A percentile compares a stretch with the other conserved stretches of the same genome.
Evolutionary conservation across 2,329 filamentous ascomycete genomes (phyloP).

Genomic region (Xylaria sp.): DNA sequence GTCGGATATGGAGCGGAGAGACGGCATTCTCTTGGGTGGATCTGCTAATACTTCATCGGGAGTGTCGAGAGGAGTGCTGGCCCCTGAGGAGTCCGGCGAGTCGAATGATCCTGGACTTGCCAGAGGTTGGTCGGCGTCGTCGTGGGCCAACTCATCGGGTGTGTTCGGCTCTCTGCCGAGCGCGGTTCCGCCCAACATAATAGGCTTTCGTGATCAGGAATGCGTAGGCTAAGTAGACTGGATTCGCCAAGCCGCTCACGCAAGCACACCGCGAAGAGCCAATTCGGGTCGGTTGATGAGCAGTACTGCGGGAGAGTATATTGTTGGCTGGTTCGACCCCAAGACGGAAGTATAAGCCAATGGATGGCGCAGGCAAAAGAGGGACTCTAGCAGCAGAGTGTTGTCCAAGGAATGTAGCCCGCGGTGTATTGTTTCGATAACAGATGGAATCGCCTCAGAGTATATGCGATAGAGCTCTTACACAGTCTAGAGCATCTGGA

Average conservation of each 20-base stretch:
- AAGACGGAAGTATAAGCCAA: not conserved
- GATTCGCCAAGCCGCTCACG: constrained; percentile 15
- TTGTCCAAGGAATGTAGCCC: constrained; percentile 6
- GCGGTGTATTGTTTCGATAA: not conserved
- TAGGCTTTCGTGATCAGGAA: constrained; percentile 4
- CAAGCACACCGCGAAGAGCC: constrained; percentile 29
- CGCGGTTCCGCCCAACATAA: constrained; percentile 26
- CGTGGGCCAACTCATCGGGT: constrained; percentile 55
- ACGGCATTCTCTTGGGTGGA: constrained; percentile 64
- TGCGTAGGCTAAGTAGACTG: not conserved
- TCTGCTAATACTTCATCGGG: constrained; percentile 51
- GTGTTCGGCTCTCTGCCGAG: constrained; percentile 27
- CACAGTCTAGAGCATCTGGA: not conserved
- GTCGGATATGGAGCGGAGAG: constrained; percentile 70
- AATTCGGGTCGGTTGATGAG: not conserved
- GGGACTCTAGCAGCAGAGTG: not conserved
- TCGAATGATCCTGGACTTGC: constrained; percentile 56
- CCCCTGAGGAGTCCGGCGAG: constrained; percentile 60
- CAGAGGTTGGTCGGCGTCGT: constrained; percentile 48
- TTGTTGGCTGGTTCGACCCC: not conserved
- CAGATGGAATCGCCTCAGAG: not conserved
- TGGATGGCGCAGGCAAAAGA: not conserved
- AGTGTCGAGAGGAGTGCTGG: constrained; percentile 60
- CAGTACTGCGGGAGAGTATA: not conserved
- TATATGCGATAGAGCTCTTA: constrained; percentile 7